Evolutionary conservation across 371 early-diverging fungal genomes (phyloP).

Genomic region (Mucor mucedo): DNA sequence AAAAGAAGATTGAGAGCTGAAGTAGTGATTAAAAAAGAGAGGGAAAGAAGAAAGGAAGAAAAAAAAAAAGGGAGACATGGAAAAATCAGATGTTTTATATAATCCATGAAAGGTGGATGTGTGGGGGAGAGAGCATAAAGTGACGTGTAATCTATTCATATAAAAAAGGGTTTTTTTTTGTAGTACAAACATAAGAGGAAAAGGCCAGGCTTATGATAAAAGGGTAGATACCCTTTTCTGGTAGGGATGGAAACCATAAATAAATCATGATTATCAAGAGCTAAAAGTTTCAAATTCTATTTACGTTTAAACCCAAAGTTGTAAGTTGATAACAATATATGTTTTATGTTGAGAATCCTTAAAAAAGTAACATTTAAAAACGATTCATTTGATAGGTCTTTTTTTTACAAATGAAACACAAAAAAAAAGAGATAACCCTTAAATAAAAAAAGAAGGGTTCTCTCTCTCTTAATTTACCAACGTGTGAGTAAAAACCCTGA

Average conservation of each 20-base stretch:
- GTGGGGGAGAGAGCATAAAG: neutral
- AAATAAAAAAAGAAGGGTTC: conserved; percentile 5
- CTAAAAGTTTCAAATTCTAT: neutral
- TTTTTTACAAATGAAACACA: conserved; percentile 1
- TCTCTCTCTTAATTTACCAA: no score
- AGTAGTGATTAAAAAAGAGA: neutral
- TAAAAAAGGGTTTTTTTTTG: conserved; percentile 4
- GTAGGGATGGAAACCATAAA: conserved; percentile 1
- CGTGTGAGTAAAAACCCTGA: neutral
- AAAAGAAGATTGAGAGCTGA: neutral
- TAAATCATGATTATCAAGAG: conserved; percentile 14
- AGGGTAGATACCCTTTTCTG: conserved; percentile 4
- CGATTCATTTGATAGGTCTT: neutral
- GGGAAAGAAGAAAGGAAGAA: conserved; percentile 9
- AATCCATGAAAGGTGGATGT: neutral
- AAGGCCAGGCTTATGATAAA: conserved; percentile 7
- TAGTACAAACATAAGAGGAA: neutral
- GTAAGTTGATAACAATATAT: neutral
- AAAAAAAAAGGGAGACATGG: conserved; percentile 3
- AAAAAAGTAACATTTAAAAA: conserved; percentile 5
- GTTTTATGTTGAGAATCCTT: neutral
- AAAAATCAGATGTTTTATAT: neutral
- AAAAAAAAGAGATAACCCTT: conserved; percentile 2
- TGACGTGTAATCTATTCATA: neutral
- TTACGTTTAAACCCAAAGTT: no score